Base-by-base conservation (phyloP, 2,329 filamentous ascomycete genomes). In the Lasiodiplodia sp. region DNA sequence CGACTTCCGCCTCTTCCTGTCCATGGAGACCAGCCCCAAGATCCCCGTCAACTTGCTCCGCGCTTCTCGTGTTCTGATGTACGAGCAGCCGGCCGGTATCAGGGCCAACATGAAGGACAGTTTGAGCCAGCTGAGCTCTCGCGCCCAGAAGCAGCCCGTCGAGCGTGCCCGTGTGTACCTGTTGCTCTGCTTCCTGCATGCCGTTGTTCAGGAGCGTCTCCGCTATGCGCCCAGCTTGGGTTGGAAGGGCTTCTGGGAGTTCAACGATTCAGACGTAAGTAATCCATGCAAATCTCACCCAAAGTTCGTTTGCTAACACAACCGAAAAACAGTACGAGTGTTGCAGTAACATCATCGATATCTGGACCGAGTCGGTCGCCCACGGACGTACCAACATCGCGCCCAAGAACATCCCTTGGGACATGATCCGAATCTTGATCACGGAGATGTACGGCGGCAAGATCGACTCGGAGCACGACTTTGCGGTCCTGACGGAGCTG, bases 221-320 rank as follows among this genome's bases (percentile, higher is more conserved):
- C 91, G 96, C 71, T 99, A 99, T 79, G 94, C 95, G 28, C 96
- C 96, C 0, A 95, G 87, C 68, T 85, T 99, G 67, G 96, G 96
- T 70, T 99, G 96, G 96, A 97, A 97, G 84, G 93, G 94, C 66
- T 97, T 97, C 86, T 99, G 96, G 96, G 96, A 99, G 81, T 99
- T 99, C 81, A 99, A 99, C 78, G 96, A 99, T 81, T 97, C 94
- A 74, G 96, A 99, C 82, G 31, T 34, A 34, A 34, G 31, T 34
- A 10, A 34, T 34, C 31, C 31, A 34, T 34, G 1, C 31, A 34
- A 2, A 2, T 34, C 2, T 34, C 7, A 34, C 31, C 31, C 31
- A 34, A 34, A 34, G 31, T 34, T 34, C 8, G 8, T 34, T 10
- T 34, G 31, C 31, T 34, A 34, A 34, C 31, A 31, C 8, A 8